Evolutionary conservation across 768 basidiomycete genomes (phyloP), one percentile per base, ranked within the genome.

Genomic region (Boletus rex-veris): DNA sequence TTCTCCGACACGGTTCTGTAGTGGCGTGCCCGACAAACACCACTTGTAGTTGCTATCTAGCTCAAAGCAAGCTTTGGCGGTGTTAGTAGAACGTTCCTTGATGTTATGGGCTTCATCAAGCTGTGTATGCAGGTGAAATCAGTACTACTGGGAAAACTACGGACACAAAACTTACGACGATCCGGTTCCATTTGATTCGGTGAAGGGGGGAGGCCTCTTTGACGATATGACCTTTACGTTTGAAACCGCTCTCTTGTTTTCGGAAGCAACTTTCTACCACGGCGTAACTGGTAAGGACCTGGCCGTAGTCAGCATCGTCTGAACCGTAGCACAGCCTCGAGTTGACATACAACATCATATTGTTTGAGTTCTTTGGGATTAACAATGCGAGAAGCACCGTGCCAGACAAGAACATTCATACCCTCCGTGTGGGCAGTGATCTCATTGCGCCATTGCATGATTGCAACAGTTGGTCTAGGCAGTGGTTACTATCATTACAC

Each of bases 1-100:
- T 68, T 99, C 97, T 58, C 97, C 97, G n/a, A 99, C 97, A 59
- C 97, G 87, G 65, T 98, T 98, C 70, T 99, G 96, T 9, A 99
- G 75, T 0, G 96, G 96, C 7, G 96, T 98, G 6, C 95, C 95
- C 31, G 94, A 97, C 28, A 99, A 76, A 72, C 97, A 99, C 97
- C 97, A 99, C 55, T 83, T 84, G 60, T 82, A 92, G 45, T 81
- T 81, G 50, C 87, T 82, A 59, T 86, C 71, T 11, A 99, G 76
- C 51, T 93, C 89, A 67, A 99, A 99, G 0, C 92, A 82, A n/a
- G 94, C 95, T 71, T 96, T 98, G 2, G 96, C 95, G 0, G 96
- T 98, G 66, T 96, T 98, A 1, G 92, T 94, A 4, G 84, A 74
- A 4, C 96, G 84, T 66, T 98, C 96, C 65, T 98, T 98, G 76